These are phyloP conservation scores for Talinum fruticosum DNA, from an alignment of 148 eudicot species.

Conservation along the genomic window DNA sequence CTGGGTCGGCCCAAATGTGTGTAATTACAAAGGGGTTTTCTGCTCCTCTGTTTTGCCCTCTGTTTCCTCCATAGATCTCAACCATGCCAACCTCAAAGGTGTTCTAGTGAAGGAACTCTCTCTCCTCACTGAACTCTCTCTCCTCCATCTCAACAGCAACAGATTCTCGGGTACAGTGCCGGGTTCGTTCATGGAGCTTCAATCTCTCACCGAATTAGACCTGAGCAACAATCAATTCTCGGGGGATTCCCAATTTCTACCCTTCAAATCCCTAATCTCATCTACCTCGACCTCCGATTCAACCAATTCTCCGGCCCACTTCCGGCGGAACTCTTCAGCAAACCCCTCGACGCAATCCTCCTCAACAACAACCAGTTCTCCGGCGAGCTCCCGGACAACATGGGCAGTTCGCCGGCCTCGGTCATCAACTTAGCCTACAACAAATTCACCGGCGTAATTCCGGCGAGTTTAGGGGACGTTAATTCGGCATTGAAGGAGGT, in stretches of 20 bases:
- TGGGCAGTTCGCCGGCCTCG: conserved; percentile 80
- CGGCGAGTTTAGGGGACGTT: conserved; percentile 59
- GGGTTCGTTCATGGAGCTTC: conserved; percentile 36
- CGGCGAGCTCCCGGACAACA: conserved; percentile 53
- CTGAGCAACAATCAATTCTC: conserved; percentile 80
- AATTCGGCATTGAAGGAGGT: conserved; percentile 66
- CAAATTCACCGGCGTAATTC: conserved; percentile 48
- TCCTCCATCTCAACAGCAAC: conserved; percentile 74
- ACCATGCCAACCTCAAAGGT: conserved; percentile 67
- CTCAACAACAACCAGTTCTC: conserved; percentile 65
- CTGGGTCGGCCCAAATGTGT: conserved; percentile 84
- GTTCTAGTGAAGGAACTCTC: conserved; percentile 51
- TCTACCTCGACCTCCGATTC: conserved; percentile 70
- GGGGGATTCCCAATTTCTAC: conserved; percentile 52
- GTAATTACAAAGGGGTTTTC: conserved; percentile 69
- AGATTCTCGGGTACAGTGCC: conserved; percentile 72
- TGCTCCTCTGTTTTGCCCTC: conserved; percentile 34
- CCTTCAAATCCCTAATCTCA: conserved; percentile 52
- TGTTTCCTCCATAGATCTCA: conserved; percentile 73
- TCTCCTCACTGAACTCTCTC: conserved; percentile 44
- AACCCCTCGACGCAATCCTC: conserved; percentile 71
- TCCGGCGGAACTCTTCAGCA: conserved; percentile 56
- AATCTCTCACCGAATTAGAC: conserved; percentile 65
- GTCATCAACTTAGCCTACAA: conserved; percentile 80
- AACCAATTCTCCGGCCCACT: conserved; percentile 57